Conservation (phyloP, 129 eudicot genomes). For the Gnaphalium uliginosum region DNA sequence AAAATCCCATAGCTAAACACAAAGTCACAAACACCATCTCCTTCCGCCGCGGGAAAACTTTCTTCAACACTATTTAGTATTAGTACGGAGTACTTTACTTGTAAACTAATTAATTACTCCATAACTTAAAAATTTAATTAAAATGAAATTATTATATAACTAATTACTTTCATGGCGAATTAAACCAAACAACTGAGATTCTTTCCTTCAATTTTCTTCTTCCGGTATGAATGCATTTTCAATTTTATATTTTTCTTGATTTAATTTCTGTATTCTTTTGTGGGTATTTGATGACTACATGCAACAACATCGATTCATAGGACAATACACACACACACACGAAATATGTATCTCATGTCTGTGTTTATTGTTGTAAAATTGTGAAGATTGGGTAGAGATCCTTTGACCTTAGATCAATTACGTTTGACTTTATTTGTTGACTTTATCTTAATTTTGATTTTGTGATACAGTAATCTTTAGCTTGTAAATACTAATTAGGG, state of each 20-base stretch:
- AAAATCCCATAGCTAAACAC: no score
- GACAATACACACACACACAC: background rate
- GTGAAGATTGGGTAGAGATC: background rate
- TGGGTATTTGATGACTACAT: background rate
- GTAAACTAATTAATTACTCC: no score
- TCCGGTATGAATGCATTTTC: slow-evolving; percentile 23
- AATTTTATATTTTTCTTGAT: background rate
- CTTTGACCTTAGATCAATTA: background rate
- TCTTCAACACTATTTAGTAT: background rate
- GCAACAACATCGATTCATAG: background rate
- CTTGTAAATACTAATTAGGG: background rate
- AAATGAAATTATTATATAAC: background rate
- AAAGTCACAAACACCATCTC: background rate
- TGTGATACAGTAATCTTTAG: background rate
- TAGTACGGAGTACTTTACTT: no score
- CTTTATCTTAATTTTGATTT: background rate
- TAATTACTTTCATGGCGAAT: slow-evolving; percentile 26
- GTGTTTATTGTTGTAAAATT: slow-evolving; percentile 6
- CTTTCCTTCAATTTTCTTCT: slow-evolving; percentile 23
- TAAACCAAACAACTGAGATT: slow-evolving; percentile 32
- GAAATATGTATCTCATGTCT: slow-evolving; percentile 1
- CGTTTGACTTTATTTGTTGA: slow-evolving; percentile 26
- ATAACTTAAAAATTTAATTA: no score
- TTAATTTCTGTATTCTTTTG: slow-evolving; percentile 7
- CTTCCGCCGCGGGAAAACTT: background rate